Conservation (phyloP, 2,329 filamentous ascomycete genomes). For the Hymenoscyphus fructigenus region DNA sequence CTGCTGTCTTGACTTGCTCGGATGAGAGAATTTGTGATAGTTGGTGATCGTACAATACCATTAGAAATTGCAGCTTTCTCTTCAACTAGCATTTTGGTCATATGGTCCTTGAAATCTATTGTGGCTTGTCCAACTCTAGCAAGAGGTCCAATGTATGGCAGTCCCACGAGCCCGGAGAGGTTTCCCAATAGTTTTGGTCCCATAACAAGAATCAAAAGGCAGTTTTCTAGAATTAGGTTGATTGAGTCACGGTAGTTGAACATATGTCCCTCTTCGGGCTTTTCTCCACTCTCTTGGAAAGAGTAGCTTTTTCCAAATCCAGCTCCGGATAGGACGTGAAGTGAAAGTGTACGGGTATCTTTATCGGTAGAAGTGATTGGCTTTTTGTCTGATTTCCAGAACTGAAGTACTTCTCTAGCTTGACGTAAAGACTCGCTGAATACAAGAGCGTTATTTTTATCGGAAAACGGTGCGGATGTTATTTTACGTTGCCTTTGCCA, state of each 20-base stretch:
- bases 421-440: slow-evolving; percentile 43
- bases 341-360: slow-evolving; percentile 48
- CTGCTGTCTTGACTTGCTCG: background rate
- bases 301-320: slow-evolving; percentile 41
- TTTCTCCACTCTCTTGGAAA: slow-evolving; percentile 6
- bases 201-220: slow-evolving; percentile 2
- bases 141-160: background rate
- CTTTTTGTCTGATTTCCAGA: slow-evolving; percentile 18
- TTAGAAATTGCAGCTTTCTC: background rate
- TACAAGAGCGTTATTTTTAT: slow-evolving; percentile 30
- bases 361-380: slow-evolving; percentile 29
- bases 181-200: background rate
- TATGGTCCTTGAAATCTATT: background rate
- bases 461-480: slow-evolving; percentile 20
- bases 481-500: slow-evolving; percentile 45
- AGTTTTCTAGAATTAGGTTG: slow-evolving; percentile 7
- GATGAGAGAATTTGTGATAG: slow-evolving; percentile 5
- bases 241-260: slow-evolving; percentile 9
- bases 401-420: slow-evolving; percentile 32
- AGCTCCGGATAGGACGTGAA: slow-evolving; percentile 51
- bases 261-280: slow-evolving; percentile 4
- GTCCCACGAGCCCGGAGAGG: background rate
- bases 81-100: slow-evolving; percentile 3
- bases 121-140: slow-evolving; percentile 6
- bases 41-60: background rate